Conservation (phyloP, 768 basidiomycete species). For the Trametes punicea region DNA sequence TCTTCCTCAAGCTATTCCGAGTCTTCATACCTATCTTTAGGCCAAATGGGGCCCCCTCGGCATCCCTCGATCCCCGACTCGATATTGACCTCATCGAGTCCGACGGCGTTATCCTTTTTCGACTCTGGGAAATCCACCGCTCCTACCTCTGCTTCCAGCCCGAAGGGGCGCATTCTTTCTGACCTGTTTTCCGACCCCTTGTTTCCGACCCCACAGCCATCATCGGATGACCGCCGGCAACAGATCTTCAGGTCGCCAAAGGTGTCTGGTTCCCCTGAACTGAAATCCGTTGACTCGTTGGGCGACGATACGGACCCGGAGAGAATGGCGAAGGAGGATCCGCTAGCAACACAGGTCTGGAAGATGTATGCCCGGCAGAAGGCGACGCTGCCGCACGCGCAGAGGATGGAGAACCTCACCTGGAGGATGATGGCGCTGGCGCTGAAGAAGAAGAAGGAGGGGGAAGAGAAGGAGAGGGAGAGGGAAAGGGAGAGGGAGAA, state of each 20-base stretch:
- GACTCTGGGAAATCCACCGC: conserved; percentile 28
- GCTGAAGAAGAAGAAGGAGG: conserved; percentile 83
- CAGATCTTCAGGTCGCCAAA: conserved; percentile 64
- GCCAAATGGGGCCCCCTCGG: conserved; percentile 24
- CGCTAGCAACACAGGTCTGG: conserved; percentile 95
- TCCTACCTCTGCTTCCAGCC: conserved; percentile 28
- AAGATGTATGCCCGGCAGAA: conserved; percentile 92
- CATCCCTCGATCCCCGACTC: conserved; percentile 22
- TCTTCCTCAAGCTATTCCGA: conserved; percentile 37
- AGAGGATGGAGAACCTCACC: conserved; percentile 96
- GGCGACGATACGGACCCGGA: conserved; percentile 54
- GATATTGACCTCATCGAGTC: conserved; percentile 25
- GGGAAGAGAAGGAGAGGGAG: conserved; percentile 44
- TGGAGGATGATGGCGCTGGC: conserved; percentile 99
- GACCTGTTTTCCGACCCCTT: conserved; percentile 66
- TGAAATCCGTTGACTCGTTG: conserved; percentile 44
- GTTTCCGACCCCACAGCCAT: conserved; percentile 45
- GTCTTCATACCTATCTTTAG: conserved; percentile 24
- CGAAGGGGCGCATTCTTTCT: conserved; percentile 30
- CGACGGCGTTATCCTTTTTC: conserved; percentile 28
- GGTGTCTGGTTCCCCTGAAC: conserved; percentile 65
- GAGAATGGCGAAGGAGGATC: conserved; percentile 76
- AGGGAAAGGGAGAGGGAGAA: conserved; percentile 30
- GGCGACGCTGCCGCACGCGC: conserved; percentile 84
- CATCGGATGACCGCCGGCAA: conserved; percentile 32